Conservation (phyloP, 345 rosid species). For the Salix koriyanagi region DNA sequence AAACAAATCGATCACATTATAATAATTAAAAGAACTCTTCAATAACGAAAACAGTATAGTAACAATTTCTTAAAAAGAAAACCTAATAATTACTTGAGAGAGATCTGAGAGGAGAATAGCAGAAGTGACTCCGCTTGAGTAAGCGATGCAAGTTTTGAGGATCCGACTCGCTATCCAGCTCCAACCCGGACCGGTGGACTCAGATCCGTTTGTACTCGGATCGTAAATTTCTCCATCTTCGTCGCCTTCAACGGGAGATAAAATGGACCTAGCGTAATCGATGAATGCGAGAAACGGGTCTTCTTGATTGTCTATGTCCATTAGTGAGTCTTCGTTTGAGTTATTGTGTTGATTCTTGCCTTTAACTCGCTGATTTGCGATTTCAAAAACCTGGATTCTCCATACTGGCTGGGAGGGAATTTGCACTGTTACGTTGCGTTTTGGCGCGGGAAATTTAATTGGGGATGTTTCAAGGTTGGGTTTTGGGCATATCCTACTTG, state of each 20-base stretch:
- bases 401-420: background rate
- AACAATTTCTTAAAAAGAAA: background rate
- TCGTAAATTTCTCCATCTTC: constrained; percentile 12
- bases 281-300: constrained; percentile 75
- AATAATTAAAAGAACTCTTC: background rate
- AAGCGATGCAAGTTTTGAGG: constrained; percentile 69
- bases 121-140: constrained; percentile 86
- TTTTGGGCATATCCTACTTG: too few relatives aligned
- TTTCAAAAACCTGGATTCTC: background rate
- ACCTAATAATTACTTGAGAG: constrained; percentile 47
- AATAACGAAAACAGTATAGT: background rate
- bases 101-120: constrained; percentile 86
- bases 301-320: constrained; percentile 38
- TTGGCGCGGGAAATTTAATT: background rate
- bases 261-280: constrained; percentile 57
- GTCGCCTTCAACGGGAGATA: constrained; percentile 36
- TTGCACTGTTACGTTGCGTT: background rate
- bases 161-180: constrained; percentile 74
- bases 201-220: constrained; percentile 17
- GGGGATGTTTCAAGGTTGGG: background rate
- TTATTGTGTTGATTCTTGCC: background rate
- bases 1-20: background rate
- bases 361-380: background rate
- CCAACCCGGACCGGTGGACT: constrained; percentile 60
- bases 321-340: constrained; percentile 23